Evolutionary conservation across 495 filamentous ascomycete species (phyloP).

Genomic region (Annulohypoxylon stygium): DNA sequence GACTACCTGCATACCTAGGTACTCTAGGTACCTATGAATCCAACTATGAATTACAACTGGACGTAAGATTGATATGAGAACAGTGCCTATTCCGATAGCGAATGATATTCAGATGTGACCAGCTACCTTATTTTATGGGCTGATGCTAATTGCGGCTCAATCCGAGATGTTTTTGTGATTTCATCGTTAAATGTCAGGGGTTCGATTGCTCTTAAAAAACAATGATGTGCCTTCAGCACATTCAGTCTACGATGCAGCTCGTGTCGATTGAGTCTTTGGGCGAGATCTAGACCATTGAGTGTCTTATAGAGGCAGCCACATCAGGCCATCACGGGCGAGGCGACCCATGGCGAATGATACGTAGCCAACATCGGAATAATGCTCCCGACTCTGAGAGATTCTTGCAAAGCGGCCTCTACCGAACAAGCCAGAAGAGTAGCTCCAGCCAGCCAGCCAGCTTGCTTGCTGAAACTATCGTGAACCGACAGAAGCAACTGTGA

Average conservation of each 20-base stretch:
- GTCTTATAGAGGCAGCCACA: slow-evolving; percentile 41
- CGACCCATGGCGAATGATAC: slow-evolving; percentile 18
- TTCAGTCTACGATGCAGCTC: slow-evolving; percentile 29
- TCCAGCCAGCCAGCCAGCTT: background rate
- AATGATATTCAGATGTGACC: background rate
- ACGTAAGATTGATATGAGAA: background rate
- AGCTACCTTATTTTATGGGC: background rate
- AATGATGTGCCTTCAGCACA: slow-evolving; percentile 29
- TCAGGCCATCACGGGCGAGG: slow-evolving; percentile 39
- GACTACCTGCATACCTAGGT: background rate
- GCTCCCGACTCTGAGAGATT: slow-evolving; percentile 13
- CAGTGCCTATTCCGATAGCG: background rate
- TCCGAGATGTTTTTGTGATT: slow-evolving; percentile 9
- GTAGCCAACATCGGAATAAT: slow-evolving; percentile 22
- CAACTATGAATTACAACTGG: background rate
- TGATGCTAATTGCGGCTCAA: slow-evolving; percentile 32
- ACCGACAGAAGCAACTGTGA: slow-evolving; percentile 28
- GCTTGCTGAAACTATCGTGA: slow-evolving; percentile 21
- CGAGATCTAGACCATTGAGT: slow-evolving; percentile 40
- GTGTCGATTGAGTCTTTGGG: slow-evolving; percentile 23
- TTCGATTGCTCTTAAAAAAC: slow-evolving; percentile 10
- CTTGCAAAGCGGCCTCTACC: slow-evolving; percentile 5
- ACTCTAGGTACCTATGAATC: background rate
- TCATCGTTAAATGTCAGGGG: background rate
- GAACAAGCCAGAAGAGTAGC: slow-evolving; percentile 8